phyloP scores from a whole-genome alignment of 2,329 filamentous ascomycete genomes.

The Neospermospora avenae region DNA sequence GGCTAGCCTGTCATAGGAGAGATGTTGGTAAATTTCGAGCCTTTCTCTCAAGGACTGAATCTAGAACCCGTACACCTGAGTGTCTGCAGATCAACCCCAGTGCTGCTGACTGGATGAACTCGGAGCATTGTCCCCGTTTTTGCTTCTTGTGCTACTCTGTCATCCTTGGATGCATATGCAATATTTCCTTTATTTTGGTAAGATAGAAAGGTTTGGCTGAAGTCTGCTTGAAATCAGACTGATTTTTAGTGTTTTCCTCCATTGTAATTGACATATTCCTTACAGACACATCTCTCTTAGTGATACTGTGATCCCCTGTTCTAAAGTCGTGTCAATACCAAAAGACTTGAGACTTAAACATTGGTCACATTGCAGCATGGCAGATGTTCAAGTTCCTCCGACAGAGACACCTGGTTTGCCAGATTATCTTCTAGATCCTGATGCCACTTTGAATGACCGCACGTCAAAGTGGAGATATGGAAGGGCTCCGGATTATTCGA shows the following conservation, averaged over 20 bases:
- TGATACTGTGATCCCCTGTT: background rate
- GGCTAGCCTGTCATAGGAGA: background rate
- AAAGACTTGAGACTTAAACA: background rate
- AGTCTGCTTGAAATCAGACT: too few species aligned
- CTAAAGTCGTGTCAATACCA: background rate
- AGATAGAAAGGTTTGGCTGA: background rate
- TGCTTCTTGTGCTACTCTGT: background rate
- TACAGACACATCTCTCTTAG: background rate
- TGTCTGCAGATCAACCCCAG: background rate
- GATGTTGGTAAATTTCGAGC: background rate
- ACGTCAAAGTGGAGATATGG: constrained; percentile 57
- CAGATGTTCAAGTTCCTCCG: constrained; percentile 15
- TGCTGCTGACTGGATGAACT: background rate
- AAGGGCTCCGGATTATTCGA: constrained; percentile 59
- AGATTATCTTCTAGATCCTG: constrained; percentile 56
- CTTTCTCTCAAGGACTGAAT: background rate
- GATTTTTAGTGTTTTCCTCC: background rate
- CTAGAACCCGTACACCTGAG: background rate
- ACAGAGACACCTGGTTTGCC: constrained; percentile 37
- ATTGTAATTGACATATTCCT: background rate
- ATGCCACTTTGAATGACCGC: constrained; percentile 55
- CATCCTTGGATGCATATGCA: background rate
- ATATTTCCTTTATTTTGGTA: background rate
- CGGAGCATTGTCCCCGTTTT: background rate
- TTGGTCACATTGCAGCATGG: constrained; percentile 13